Conservation (phyloP, 208 protist species). For the Acanthamoeba healyi region DNA sequence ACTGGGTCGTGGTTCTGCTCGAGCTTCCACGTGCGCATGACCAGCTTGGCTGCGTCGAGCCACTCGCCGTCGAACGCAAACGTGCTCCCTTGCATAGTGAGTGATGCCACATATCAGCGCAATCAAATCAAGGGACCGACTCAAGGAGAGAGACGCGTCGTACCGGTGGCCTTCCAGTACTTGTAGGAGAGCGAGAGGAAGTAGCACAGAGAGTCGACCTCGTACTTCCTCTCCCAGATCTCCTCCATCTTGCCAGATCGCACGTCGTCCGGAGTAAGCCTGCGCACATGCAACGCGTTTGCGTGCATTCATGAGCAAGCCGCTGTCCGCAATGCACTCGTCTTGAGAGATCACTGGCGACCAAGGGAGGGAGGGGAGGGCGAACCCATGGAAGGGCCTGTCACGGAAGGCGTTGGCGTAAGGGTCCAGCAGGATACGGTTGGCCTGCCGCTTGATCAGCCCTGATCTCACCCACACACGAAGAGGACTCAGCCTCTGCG, state of each 20-base stretch:
- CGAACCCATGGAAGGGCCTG: neutral
- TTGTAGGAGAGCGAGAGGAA: conserved; percentile 50
- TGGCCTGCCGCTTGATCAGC: conserved; percentile 77
- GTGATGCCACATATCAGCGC: too few species aligned
- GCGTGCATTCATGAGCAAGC: too few species aligned
- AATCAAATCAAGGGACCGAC: neutral
- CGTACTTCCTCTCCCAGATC: conserved; percentile 64
- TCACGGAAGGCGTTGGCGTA: conserved; percentile 85
- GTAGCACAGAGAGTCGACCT: conserved; percentile 62
- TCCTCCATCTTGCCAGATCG: neutral
- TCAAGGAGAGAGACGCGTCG: too few species aligned
- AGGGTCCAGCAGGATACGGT: conserved; percentile 77
- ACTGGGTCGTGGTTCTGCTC: conserved; percentile 44
- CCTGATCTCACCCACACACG: neutral
- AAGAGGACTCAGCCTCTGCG: too few species aligned
- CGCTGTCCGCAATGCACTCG: neutral
- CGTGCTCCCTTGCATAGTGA: neutral
- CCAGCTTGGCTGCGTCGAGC: conserved; percentile 27
- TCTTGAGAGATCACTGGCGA: too few species aligned
- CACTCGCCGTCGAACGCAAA: conserved; percentile 23
- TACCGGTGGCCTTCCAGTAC: conserved; percentile 62
- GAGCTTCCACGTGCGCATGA: neutral
- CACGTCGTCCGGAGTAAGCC: neutral
- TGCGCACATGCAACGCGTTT: too few species aligned
- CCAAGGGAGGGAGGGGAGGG: too few species aligned